These are phyloP conservation scores for Fusarium hostae DNA, from an alignment of 2,329 filamentous ascomycete genomes.

Conservation along the genomic window DNA sequence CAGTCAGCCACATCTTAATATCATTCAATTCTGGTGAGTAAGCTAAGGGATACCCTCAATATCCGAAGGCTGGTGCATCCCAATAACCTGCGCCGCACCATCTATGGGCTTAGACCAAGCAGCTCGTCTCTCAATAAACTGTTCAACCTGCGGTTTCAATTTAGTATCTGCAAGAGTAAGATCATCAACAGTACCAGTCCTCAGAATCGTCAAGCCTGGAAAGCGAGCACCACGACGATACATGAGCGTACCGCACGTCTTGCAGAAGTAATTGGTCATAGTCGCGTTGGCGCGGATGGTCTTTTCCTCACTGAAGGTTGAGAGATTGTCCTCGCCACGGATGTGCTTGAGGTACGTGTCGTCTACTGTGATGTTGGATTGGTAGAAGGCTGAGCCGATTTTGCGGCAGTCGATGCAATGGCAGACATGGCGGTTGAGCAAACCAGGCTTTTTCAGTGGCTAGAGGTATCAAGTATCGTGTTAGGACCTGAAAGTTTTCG, in stretches of 20 bases:
- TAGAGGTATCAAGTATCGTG: background rate
- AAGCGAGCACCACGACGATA: constrained; percentile 60
- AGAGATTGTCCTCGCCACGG: background rate
- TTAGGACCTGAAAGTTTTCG: background rate
- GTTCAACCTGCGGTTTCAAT: constrained; percentile 64
- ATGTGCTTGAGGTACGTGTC: background rate
- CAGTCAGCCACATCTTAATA: background rate
- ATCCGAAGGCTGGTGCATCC: background rate
- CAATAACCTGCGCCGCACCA: background rate
- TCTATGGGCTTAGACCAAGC: constrained; percentile 43
- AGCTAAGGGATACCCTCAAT: background rate
- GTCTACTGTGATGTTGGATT: constrained; percentile 1
- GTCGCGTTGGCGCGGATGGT: background rate
- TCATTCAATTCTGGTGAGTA: background rate
- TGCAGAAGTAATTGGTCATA: constrained; percentile 73
- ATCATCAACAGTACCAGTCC: constrained; percentile 72
- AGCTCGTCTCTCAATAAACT: constrained; percentile 63
- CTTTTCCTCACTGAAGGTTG: background rate
- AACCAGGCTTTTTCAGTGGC: background rate
- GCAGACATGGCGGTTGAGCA: background rate
- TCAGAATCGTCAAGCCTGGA: constrained; percentile 60
- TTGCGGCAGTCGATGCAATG: constrained; percentile 6
- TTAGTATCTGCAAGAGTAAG: constrained; percentile 66
- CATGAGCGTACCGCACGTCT: constrained; percentile 69
- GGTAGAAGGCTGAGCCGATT: constrained; percentile 4